Evolutionary conservation across 768 basidiomycete species (phyloP), one percentile per base, ranked within the genome.

Genomic region (Epithele typhae): DNA sequence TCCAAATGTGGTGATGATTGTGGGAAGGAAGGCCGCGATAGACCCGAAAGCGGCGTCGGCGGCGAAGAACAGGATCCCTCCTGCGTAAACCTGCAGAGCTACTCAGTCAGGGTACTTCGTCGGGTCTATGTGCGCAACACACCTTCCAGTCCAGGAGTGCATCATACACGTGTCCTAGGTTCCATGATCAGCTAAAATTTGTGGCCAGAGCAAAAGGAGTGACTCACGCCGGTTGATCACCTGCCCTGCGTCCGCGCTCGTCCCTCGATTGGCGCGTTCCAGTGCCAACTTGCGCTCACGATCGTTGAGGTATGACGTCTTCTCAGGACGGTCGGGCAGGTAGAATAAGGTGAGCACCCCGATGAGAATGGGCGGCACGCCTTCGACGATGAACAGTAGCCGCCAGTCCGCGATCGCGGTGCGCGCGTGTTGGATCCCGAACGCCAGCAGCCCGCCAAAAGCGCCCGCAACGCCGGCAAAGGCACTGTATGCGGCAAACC

Each of bases 401-500:
- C 76, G 72, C 85, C 79, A 82, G 48, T 78, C 69, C 9, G 68
- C 59, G 24, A 84, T 62, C 4, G 72, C 54, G 0, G 71, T 51
- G 45, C 80, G 64, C 1, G 70, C 71, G 58, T 87, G 76, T 53
- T 87, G 84, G 9, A 91, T 70, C 1, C 87, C 89, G 52, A 85
- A 91, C 3, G 89, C 87, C 34, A 92, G 77, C 37, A 90, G 66
- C n/a, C 89, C 88, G 12, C 87, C 87, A 49, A 91, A 91, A 5
- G 89, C 89, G 19, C 88, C 88, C 4, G 89, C 85, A 4, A 88
- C 78, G 3, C 88, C 87, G 4, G 88, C 87, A 59, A 89, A 91
- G 8, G 84, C 84, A 50, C 89, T 91, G 84, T 86, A 89, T 56
- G 86, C 79, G 1, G 84, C 86, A 75, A 82, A 76, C 37, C 87